Base-by-base conservation (phyloP, 2,329 filamentous ascomycete genomes). In the Fusarium clavum region DNA sequence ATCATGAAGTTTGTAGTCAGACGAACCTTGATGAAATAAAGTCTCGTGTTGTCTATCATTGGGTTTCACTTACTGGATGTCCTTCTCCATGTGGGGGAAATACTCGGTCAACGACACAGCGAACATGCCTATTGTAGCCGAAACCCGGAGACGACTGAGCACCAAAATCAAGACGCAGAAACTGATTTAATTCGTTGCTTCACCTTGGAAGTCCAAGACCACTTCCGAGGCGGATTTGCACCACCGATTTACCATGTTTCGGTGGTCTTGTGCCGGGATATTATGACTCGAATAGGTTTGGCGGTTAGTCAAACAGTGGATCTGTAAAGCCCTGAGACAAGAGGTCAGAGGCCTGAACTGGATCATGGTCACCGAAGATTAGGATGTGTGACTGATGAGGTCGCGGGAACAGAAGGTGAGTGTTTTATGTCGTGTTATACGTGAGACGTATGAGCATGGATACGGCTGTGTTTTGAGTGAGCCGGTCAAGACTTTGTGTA, bases 231-330 rank as follows among this genome's bases (percentile, higher is more conserved):
- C 68, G 68, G 68, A 71, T 59, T 69, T 71, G 46, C 32, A 71
- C 66, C 40, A 57, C 67, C 67, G 67, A 47, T 54, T 61, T 61
- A 61, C 44, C 27, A 20, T 32, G 18, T 16, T 16, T 69, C 72
- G 72, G 72, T 73, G 61, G 70, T 74, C 59, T 74, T 74, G 61
- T 74, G 70, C 72, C 72, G 72, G 45, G 20, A 20, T 41, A 43
- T 41, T 24, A 18, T 22, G 55, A 41, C 70, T 56, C 41, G 44
- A 71, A 62, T 51, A 56, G 70, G 72, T 51, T 71, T 65, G 55
- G 67, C 32, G 63, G 66, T 64, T 70, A 64, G 61, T 69, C 60
- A 64, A 65, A 69, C 48, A 65, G 71, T 73, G 72, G 70, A 54
- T 32, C 46, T 51, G 24, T 14, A 40, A 48, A 64, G 48, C 61